Evolutionary conservation across 2,329 filamentous ascomycete genomes (phyloP).

Genomic region (Scedosporium aurantiacum): DNA sequence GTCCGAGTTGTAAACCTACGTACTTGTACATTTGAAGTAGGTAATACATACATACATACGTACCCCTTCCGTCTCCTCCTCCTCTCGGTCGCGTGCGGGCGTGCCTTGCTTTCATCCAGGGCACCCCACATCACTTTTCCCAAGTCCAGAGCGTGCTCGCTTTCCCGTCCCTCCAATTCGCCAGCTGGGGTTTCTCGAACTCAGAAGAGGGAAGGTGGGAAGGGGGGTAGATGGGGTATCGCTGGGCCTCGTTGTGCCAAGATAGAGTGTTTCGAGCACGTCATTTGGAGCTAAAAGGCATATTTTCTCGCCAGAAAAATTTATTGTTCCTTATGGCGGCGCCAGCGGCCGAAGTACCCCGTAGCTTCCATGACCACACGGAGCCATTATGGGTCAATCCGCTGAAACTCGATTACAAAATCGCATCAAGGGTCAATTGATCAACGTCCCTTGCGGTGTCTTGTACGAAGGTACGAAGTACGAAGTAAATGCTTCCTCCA

Average conservation of each 20-base stretch:
- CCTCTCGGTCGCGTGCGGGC: background rate
- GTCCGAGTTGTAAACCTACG: no score
- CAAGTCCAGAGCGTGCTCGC: background rate
- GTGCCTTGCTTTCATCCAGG: background rate
- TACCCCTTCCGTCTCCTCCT: background rate
- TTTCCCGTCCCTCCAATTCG: slow-evolving; percentile 1
- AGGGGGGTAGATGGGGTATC: background rate
- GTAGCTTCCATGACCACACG: background rate
- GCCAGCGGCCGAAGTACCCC: no score
- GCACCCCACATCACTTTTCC: background rate
- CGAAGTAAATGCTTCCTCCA: background rate
- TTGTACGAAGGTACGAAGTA: no score
- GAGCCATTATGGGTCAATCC: background rate
- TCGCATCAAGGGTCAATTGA: background rate
- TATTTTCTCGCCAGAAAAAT: background rate
- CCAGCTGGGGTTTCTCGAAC: background rate
- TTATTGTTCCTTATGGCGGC: background rate
- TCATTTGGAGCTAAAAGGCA: slow-evolving; percentile 13
- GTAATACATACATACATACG: no score
- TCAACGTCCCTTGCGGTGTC: background rate
- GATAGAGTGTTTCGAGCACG: slow-evolving; percentile 11
- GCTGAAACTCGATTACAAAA: background rate
- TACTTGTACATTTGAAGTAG: no score
- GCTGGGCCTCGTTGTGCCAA: background rate
- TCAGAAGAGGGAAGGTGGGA: background rate